A percentile compares a stretch with the other conserved stretches of the same genome.
These are phyloP conservation scores for Podospora didyma DNA, from an alignment of 495 filamentous ascomycete genomes.

Conservation along the genomic window DNA sequence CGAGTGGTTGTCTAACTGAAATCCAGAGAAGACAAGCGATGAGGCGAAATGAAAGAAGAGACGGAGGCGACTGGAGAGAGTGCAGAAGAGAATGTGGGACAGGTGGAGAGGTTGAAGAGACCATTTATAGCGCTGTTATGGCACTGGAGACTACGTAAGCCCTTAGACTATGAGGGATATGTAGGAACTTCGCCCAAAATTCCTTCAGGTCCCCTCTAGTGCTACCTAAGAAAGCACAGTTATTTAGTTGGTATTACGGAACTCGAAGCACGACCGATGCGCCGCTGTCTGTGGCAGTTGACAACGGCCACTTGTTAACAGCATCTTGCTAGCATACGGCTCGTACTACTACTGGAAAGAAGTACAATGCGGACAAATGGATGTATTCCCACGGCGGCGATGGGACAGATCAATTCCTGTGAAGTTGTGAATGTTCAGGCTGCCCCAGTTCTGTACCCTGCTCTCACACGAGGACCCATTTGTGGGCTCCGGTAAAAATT, in stretches of 20 bases:
- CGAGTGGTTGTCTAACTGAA: neutral
- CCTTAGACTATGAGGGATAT: neutral
- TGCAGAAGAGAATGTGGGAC: neutral
- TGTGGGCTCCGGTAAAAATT: constrained; percentile 1
- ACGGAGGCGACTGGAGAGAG: neutral
- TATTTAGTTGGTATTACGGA: neutral
- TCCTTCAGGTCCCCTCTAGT: neutral
- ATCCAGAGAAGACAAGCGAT: neutral
- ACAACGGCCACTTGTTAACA: neutral
- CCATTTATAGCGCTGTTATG: neutral
- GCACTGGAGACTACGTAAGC: neutral
- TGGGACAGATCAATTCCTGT: neutral
- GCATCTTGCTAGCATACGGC: neutral
- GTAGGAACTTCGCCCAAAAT: neutral
- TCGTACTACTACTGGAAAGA: neutral
- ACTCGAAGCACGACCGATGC: neutral
- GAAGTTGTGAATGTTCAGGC: neutral
- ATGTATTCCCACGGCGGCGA: neutral
- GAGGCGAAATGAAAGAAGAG: neutral
- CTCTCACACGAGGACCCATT: neutral
- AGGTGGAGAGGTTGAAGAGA: neutral
- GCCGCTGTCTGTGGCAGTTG: neutral
- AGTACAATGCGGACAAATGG: neutral
- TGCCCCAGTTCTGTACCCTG: constrained; percentile 1
- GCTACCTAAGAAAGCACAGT: neutral